phyloP scores from a whole-genome alignment of 2,329 filamentous ascomycete species.

The Mariannaea sp. region DNA sequence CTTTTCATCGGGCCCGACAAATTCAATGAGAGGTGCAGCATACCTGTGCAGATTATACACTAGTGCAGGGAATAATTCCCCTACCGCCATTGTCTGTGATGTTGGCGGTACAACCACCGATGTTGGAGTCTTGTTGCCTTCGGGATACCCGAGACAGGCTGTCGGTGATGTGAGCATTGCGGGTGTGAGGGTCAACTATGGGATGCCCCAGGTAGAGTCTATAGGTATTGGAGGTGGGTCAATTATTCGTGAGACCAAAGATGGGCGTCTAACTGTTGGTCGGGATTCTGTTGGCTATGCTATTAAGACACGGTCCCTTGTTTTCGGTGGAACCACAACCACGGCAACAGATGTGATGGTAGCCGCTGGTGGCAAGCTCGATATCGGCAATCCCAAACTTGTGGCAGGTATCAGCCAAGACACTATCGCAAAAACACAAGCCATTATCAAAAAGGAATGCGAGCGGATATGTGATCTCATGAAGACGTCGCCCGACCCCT shows the following conservation, averaged over 20 bases:
- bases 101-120: constrained; percentile 69
- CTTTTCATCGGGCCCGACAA: constrained; percentile 65
- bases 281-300: constrained; percentile 16
- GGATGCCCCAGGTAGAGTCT: constrained; percentile 12
- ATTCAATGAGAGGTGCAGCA: constrained; percentile 62
- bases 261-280: neutral
- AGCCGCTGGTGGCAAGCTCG: neutral
- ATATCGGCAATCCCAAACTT: constrained; percentile 1
- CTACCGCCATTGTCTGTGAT: constrained; percentile 60
- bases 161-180: constrained; percentile 6
- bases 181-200: constrained; percentile 17
- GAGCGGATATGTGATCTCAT: constrained; percentile 9
- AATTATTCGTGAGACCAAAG: neutral
- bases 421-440: neutral
- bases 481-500: constrained; percentile 13
- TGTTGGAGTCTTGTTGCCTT: constrained; percentile 57
- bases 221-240: constrained; percentile 25
- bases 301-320: neutral
- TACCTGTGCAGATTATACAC: constrained; percentile 36
- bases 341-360: constrained; percentile 19
- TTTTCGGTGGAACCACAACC: constrained; percentile 14
- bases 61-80: neutral
- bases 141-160: constrained; percentile 11
- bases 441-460: neutral
- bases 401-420: neutral